phyloP scores from a whole-genome alignment of 2,329 filamentous ascomycete species.

The Pseudogymnoascus sp. region DNA sequence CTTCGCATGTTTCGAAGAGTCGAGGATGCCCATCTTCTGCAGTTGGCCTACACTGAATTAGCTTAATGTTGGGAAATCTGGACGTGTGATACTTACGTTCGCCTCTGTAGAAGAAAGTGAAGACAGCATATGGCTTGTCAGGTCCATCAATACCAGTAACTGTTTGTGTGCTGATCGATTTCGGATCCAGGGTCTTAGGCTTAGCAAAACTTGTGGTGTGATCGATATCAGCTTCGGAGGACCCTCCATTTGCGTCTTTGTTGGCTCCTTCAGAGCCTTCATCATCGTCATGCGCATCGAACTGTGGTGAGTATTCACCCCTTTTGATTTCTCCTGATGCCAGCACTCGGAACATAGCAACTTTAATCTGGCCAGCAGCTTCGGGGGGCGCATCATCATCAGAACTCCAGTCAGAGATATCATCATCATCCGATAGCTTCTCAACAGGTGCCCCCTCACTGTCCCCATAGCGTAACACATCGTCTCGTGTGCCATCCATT shows the following conservation, averaged over 20 bases:
- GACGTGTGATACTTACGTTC: conserved; percentile 58
- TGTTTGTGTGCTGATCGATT: conserved; percentile 96
- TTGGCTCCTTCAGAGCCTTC: conserved; percentile 47
- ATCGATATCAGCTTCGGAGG: conserved; percentile 75
- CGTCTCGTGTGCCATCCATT: conserved; percentile 33
- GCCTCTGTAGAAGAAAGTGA: conserved; percentile 96
- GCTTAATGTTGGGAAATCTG: not conserved
- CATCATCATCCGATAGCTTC: conserved; percentile 61
- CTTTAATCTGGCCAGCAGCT: conserved; percentile 95
- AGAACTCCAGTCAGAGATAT: conserved; percentile 59
- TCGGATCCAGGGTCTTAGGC: conserved; percentile 89
- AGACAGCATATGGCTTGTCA: conserved; percentile 91
- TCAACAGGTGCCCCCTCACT: conserved; percentile 70
- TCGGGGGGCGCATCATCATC: conserved; percentile 86
- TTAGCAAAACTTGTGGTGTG: conserved; percentile 98
- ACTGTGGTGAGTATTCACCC: conserved; percentile 95
- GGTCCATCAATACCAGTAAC: conserved; percentile 97
- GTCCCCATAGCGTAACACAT: conserved; percentile 72
- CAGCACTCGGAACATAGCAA: conserved; percentile 89
- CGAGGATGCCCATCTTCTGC: conserved; percentile 88
- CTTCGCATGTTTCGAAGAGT: conserved; percentile 56
- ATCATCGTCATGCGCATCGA: conserved; percentile 92
- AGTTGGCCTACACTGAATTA: conserved; percentile 62
- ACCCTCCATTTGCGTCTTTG: conserved; percentile 45
- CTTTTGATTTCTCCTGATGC: conserved; percentile 96